Percentiles rank a stretch among this genome's conserved stretches.
These are phyloP conservation scores for Turnera subulata DNA, from an alignment of 345 rosid species.

Conservation along the genomic window DNA sequence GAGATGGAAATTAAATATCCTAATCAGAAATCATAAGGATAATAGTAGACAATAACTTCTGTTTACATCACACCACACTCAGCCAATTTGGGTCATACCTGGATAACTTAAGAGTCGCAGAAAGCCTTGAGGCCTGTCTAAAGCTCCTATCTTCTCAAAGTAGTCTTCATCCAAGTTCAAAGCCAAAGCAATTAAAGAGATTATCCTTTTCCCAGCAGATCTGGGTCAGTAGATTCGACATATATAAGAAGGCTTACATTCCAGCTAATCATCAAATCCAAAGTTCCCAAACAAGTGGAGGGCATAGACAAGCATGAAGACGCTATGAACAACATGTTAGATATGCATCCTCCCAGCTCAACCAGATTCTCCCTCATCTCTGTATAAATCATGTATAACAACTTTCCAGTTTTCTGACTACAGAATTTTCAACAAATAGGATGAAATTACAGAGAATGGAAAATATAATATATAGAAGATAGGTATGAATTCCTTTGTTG, in stretches of 20 bases:
- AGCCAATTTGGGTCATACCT: slow-evolving; percentile 32
- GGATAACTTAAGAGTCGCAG: slow-evolving; percentile 72
- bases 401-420: no score
- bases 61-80: background rate
- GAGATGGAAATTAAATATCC: slow-evolving; percentile 6
- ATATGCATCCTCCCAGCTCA: no score
- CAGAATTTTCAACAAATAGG: no score
- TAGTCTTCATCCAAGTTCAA: slow-evolving; percentile 58
- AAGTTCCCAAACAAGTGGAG: background rate
- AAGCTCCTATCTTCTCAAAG: slow-evolving; percentile 60
- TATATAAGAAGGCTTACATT: background rate
- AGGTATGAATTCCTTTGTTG: no score
- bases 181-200: slow-evolving; percentile 69
- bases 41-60: background rate
- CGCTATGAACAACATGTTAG: no score
- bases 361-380: no score
- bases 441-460: no score
- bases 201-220: slow-evolving; percentile 47
- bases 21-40: background rate
- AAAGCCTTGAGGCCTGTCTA: slow-evolving; percentile 34
- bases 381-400: no score
- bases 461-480: no score
- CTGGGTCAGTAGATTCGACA: slow-evolving; percentile 30
- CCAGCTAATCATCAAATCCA: background rate
- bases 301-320: no score